phyloP scores from a whole-genome alignment of 2,329 filamentous ascomycete species.

The Fulvia fulva region DNA sequence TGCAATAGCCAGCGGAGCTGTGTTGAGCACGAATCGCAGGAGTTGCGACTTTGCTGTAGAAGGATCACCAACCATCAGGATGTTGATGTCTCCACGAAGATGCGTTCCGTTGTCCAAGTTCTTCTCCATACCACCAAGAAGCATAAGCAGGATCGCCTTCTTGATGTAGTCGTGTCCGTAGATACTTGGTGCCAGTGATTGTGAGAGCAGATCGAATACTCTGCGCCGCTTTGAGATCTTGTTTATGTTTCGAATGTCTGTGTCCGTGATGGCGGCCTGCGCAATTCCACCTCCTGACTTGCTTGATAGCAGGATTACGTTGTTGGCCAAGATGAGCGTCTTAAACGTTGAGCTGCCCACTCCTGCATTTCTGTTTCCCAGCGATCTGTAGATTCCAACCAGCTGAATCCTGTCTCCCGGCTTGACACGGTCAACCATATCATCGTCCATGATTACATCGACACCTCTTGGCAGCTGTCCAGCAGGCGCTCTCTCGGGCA shows the following conservation, averaged over 20 bases:
- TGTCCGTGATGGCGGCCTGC: slow-evolving; percentile 87
- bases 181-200: slow-evolving; percentile 93
- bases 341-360: slow-evolving; percentile 92
- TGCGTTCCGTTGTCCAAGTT: slow-evolving; percentile 97
- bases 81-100: slow-evolving; percentile 97
- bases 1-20: slow-evolving; percentile 90
- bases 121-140: slow-evolving; percentile 95
- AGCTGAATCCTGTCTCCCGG: slow-evolving; percentile 94
- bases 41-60: slow-evolving; percentile 99
- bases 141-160: slow-evolving; percentile 92
- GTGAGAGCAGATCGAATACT: slow-evolving; percentile 85
- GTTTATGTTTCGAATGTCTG: slow-evolving; percentile 97
- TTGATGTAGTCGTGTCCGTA: slow-evolving; percentile 97
- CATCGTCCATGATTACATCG: slow-evolving; percentile 94
- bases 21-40: slow-evolving; percentile 93
- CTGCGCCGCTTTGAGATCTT: slow-evolving; percentile 93
- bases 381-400: slow-evolving; percentile 90
- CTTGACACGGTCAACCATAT: slow-evolving; percentile 90
- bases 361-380: slow-evolving; percentile 90
- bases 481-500: slow-evolving; percentile 93
- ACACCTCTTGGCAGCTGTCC: slow-evolving; percentile 93
- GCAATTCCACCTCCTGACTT: slow-evolving; percentile 94
- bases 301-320: slow-evolving; percentile 88
- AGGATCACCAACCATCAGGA: slow-evolving; percentile 97
- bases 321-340: slow-evolving; percentile 89